These are phyloP conservation scores for Fraxinus baroniana DNA, from an alignment of 305 asterid species.

Conservation along the genomic window DNA sequence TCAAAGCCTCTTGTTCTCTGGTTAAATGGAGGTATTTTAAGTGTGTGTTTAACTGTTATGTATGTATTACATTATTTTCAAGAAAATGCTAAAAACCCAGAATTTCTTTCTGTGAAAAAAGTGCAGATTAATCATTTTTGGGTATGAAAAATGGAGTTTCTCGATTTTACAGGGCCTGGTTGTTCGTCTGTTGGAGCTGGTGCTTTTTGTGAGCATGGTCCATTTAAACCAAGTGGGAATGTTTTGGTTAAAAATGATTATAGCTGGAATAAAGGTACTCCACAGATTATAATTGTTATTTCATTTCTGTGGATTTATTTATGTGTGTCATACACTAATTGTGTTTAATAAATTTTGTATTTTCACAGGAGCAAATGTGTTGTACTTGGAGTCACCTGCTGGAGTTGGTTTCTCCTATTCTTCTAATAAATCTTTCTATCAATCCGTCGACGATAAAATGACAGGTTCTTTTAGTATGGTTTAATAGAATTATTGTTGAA, in stretches of 20 bases:
- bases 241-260: conserved; percentile 54
- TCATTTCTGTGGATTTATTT: no score
- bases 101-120: neutral
- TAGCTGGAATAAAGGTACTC: conserved; percentile 76
- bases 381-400: conserved; percentile 62
- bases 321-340: no score
- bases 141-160: neutral
- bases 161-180: conserved; percentile 59
- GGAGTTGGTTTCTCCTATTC: conserved; percentile 65
- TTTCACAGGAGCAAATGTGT: conserved; percentile 46
- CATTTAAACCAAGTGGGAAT: conserved; percentile 65
- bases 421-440: conserved; percentile 41
- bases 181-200: conserved; percentile 86
- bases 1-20: conserved; percentile 67
- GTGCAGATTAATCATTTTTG: neutral
- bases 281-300: neutral
- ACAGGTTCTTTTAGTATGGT: conserved; percentile 34
- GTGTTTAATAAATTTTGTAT: neutral
- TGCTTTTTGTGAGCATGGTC: conserved; percentile 77
- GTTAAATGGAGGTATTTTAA: conserved; percentile 62
- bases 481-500: neutral
- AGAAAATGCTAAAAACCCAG: conserved; percentile 10
- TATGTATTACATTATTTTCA: neutral
- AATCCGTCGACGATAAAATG: conserved; percentile 40
- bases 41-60: neutral